Conservation (phyloP, 2,329 filamentous ascomycete genomes). For the Paraphaeosphaeria sporulosa region DNA sequence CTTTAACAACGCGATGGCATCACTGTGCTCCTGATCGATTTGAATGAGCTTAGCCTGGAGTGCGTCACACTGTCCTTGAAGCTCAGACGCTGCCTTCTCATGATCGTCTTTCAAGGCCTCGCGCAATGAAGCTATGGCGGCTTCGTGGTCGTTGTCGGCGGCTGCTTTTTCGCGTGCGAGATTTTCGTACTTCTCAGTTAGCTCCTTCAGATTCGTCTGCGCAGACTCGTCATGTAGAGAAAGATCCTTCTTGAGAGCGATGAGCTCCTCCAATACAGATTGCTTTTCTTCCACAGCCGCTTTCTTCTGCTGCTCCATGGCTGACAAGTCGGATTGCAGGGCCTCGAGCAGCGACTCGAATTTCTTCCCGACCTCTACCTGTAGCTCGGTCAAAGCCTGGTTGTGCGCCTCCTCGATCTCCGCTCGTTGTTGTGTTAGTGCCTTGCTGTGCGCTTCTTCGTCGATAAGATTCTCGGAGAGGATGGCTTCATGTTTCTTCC, state of each 20-base stretch:
- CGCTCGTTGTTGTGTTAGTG: conserved; percentile 31
- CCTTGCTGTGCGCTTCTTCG: conserved; percentile 32
- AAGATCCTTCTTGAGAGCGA: conserved; percentile 29
- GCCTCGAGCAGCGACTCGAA: conserved; percentile 39
- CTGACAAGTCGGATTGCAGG: conserved; percentile 32
- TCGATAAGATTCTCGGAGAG: conserved; percentile 25
- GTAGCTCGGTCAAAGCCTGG: conserved; percentile 34
- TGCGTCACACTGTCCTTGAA: conserved; percentile 35
- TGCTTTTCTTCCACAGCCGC: conserved; percentile 34
- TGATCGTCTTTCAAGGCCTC: conserved; percentile 38
- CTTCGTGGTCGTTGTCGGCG: conserved; percentile 39
- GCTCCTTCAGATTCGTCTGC: conserved; percentile 26
- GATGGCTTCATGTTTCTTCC: conserved; percentile 28
- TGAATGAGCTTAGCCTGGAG: conserved; percentile 32
- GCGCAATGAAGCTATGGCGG: conserved; percentile 34
- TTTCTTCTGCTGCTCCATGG: conserved; percentile 40
- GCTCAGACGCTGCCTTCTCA: conserved; percentile 29
- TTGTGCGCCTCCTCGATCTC: conserved; percentile 40
- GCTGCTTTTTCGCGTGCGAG: conserved; percentile 36
- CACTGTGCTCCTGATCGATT: conserved; percentile 40
- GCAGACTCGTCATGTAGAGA: conserved; percentile 26
- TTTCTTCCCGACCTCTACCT: conserved; percentile 40
- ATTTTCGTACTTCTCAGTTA: conserved; percentile 36
- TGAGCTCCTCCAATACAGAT: conserved; percentile 36
- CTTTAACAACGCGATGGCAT: conserved; percentile 40